A percentile compares a stretch with the other conserved stretches of the same genome.
These are phyloP conservation scores for Paxillus ammoniavirescens DNA, from an alignment of 768 basidiomycete species.

Conservation along the genomic window DNA sequence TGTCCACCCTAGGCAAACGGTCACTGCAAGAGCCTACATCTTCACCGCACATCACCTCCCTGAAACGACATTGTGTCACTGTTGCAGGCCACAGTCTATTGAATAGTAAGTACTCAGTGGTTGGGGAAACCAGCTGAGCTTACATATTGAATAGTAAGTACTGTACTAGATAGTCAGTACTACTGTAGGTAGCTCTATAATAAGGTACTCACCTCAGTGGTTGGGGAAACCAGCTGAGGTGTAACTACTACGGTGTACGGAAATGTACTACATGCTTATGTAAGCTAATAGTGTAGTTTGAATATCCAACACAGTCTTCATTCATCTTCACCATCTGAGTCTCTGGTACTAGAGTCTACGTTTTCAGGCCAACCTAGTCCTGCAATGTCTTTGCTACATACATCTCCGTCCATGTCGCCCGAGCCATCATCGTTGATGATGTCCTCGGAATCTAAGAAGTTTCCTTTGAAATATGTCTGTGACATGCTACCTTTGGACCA, in stretches of 20 bases:
- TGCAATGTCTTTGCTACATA: background rate
- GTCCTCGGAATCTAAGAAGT: background rate
- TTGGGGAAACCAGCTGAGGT: too few species aligned
- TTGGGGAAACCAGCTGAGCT: too few species aligned
- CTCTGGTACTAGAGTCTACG: background rate
- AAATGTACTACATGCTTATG: too few species aligned
- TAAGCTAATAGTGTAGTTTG: too few species aligned
- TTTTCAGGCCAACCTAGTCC: background rate
- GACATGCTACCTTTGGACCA: background rate
- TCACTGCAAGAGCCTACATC: background rate
- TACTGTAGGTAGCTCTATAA: too few species aligned
- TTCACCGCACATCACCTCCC: background rate
- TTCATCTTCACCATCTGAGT: background rate
- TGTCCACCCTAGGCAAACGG: background rate
- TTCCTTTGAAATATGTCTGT: background rate
- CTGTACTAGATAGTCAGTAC: too few species aligned
- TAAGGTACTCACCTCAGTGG: too few species aligned
- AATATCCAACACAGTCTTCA: too few species aligned
- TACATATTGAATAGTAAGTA: too few species aligned
- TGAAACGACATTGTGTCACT: background rate
- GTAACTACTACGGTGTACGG: too few species aligned
- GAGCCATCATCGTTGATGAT: background rate
- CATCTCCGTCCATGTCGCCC: background rate
- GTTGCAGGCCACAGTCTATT: background rate
- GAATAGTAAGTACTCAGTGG: too few species aligned